These are phyloP conservation scores for Picochlorum sp. DNA, from an alignment of 139 green algal genomes.

Conservation along the genomic window DNA sequence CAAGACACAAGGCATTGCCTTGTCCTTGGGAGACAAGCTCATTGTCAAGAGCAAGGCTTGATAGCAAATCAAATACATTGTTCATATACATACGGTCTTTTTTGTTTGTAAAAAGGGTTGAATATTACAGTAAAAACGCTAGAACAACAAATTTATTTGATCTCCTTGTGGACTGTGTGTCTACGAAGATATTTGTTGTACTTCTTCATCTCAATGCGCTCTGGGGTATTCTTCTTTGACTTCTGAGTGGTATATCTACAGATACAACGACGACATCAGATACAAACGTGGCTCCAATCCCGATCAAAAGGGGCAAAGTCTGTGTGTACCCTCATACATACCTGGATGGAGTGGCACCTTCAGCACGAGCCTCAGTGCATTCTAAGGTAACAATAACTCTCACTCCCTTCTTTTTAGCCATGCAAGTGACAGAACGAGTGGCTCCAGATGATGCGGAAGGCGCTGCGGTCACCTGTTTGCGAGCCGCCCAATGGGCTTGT, in stretches of 20 bases:
- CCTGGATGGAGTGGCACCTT: slow-evolving; percentile 39
- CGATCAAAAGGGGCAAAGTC: too few species aligned
- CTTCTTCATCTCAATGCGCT: slow-evolving; percentile 76
- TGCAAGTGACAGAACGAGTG: slow-evolving; percentile 11
- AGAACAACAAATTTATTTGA: slow-evolving; percentile 49
- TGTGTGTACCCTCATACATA: slow-evolving; percentile 2
- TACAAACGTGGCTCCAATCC: too few species aligned
- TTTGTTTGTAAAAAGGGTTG: not conserved
- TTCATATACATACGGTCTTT: not conserved
- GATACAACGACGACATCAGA: too few species aligned
- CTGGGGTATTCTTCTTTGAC: slow-evolving; percentile 35
- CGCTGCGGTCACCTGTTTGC: slow-evolving; percentile 31
- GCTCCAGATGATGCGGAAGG: slow-evolving; percentile 3
- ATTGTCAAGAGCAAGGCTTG: slow-evolving; percentile 90
- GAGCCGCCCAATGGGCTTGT: slow-evolving; percentile 19
- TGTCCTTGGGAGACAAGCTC: slow-evolving; percentile 96
- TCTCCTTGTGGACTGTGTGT: slow-evolving; percentile 75
- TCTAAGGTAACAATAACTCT: slow-evolving; percentile 87
- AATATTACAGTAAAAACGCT: not conserved
- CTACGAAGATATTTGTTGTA: slow-evolving; percentile 81
- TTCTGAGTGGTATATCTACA: slow-evolving; percentile 83
- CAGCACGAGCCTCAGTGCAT: slow-evolving; percentile 79
- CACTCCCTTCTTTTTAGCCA: slow-evolving; percentile 41
- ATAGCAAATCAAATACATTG: not conserved
- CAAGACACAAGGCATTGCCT: slow-evolving; percentile 78